Percentiles rank a stretch among this genome's conserved stretches.
Conservation (phyloP, 495 filamentous ascomycete genomes). For the Oleoguttula mirabilis region DNA sequence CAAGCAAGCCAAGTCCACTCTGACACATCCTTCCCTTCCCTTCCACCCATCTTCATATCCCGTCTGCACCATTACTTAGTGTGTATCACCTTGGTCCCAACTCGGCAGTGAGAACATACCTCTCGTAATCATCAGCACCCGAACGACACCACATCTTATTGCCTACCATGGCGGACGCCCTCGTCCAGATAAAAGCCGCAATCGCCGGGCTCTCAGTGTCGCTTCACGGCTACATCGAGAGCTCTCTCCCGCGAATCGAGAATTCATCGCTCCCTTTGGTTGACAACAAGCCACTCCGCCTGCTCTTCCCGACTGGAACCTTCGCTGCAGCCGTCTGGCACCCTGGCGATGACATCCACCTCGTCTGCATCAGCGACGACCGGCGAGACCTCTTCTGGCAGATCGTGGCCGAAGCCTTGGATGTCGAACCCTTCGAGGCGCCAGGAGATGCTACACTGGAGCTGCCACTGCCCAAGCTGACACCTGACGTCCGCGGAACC, state of each 20-base stretch:
- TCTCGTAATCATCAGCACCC: no score
- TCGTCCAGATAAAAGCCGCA: background rate
- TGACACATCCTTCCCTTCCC: no score
- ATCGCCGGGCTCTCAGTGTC: background rate
- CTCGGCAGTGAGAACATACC: no score
- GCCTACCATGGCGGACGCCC: background rate
- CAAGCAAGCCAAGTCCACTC: no score
- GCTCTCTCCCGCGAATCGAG: background rate
- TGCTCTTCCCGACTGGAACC: constrained; percentile 2
- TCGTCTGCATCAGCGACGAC: constrained; percentile 7
- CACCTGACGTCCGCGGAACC: no score
- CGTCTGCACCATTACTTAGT: no score
- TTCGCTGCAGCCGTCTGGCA: background rate
- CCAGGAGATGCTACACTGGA: background rate
- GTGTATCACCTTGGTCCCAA: no score
- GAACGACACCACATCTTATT: no score
- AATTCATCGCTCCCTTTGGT: background rate
- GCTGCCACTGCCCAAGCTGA: no score
- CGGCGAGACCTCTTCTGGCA: constrained; percentile 1
- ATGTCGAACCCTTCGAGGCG: background rate
- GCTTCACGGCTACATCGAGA: background rate
- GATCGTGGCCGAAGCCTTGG: background rate
- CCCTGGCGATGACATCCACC: background rate
- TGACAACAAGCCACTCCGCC: background rate
- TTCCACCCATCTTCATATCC: no score